Percentiles rank a stretch among this genome's conserved stretches.
Conservation (phyloP, 1,139 yeast genomes). For the Candida sp. region DNA sequence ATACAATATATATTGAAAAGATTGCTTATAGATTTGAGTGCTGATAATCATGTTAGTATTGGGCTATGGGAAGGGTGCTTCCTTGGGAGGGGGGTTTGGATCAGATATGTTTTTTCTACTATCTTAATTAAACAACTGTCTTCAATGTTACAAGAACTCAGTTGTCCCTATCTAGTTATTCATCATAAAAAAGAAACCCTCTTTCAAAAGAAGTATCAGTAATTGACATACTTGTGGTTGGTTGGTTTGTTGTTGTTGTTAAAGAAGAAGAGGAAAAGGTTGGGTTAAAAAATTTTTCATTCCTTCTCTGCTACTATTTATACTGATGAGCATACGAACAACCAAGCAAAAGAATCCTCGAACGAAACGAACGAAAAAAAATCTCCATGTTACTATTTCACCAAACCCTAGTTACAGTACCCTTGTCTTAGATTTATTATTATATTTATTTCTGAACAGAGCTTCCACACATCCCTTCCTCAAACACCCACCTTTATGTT, state of each 20-base stretch:
- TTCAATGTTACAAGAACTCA: constrained; percentile 25
- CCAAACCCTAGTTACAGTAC: too few relatives aligned
- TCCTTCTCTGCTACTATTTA: neutral
- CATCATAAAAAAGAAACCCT: constrained; percentile 17
- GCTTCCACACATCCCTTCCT: neutral
- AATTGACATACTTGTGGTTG: constrained; percentile 7
- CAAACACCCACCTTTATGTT: constrained; percentile 32
- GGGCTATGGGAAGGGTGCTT: too few relatives aligned
- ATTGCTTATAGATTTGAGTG: neutral
- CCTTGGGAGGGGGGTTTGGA: neutral
- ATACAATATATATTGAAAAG: neutral
- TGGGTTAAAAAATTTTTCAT: neutral
- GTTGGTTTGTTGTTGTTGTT: too few relatives aligned
- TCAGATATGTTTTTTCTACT: constrained; percentile 19
- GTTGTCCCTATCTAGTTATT: constrained; percentile 42
- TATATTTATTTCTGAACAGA: too few relatives aligned
- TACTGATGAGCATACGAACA: neutral
- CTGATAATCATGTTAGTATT: too few relatives aligned
- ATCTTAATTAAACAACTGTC: constrained; percentile 21
- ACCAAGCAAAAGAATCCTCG: neutral
- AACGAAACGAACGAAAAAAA: too few relatives aligned
- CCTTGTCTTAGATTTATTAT: too few relatives aligned
- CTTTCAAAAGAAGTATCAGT: neutral
- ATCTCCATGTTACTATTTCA: too few relatives aligned
- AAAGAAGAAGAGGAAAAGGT: neutral